Base-by-base conservation (phyloP, 2,329 filamentous ascomycete genomes). In the Neopestalotiopsis rosae region DNA sequence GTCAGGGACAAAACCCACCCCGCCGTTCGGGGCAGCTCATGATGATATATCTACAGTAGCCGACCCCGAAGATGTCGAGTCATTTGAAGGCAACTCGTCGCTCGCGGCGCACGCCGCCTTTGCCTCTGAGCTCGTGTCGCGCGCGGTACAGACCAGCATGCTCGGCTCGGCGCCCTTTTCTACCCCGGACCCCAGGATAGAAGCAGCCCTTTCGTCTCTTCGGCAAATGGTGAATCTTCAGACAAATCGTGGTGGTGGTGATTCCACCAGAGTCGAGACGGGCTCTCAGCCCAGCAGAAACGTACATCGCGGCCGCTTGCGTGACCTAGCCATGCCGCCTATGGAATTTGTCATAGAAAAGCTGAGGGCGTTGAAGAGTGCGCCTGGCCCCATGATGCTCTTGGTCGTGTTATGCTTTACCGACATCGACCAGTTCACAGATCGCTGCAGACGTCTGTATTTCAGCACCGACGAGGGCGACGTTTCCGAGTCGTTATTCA, bases 291-390 rank as follows among this genome's bases (percentile, higher is more conserved):
- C 32, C 38, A 78, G 28, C 79, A 82, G 62, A 82, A 85, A 7
- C 79, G 49, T 66, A 32, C 42, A 28, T 20, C 78, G 80, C 14
- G 85, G 86, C 65, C 77, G 89, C 13, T 75, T 88, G 28, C 78
- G 80, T n/a, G 85, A 87, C 66, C 76, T 89, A n/a, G 82, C 84
- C 3, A 83, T 89, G 80, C 87, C 87, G 7, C 86, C 87, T 0
- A 83, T 86, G 77, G 79, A 82, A 5, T 76, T 85, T 1, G 87
- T 89, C 2, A 81, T 87, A 1, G 77, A 78, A 9, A 75, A 86
- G 49, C 76, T 89, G 61, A 85, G 86, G 66, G 81, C 85, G 59
- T 78, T 85, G 62, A 87, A 85, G 74, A 76, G 85, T 83, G 78
- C 78, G 0, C 84, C 77, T 5, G 73, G 84, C 0, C 84, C 85